Evolutionary conservation across 1,284 basidiomycete species (phyloP), one percentile per base, ranked within the genome.

Genomic region (Neolentinus lepideus): DNA sequence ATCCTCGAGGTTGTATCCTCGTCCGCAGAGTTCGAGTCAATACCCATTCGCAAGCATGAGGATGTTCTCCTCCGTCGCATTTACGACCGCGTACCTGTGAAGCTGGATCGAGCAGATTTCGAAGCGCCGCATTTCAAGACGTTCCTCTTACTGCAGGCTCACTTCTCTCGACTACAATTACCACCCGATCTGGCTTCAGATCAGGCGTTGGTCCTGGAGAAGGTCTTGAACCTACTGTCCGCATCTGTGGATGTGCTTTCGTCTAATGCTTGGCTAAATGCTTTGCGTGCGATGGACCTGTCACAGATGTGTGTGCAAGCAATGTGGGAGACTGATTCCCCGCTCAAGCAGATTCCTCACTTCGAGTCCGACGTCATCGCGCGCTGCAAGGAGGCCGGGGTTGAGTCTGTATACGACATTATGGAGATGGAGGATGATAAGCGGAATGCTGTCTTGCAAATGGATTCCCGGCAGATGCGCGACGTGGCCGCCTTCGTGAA

Each of bases 291-390:
- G 0, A 99, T 99, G 97, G 97, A 99, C 73, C 70, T 99, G 57
- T 92, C 90, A n/a, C 97, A 99, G 73, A 99, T 99, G 96, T 94
- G 92, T 69, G 94, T 98, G 1, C 97, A 99, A 71, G 95, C 92
- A 0, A 88, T 96, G 68, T 98, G 96, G 96, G 95, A 99, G 66
- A 89, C 88, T 29, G 97, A 98, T 69, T 93, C 90, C 48, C 92
- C 94, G 0, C 71, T 98, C 66, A 92, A 91, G 67, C 96, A 99
- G 69, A 90, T 99, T 50, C 97, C 97, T 10, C 93, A 97, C 71
- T 99, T 98, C 71, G 92, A 95, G 60, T 71, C 81, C 9, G 90
- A 94, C 50, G 90, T 92, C 31, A 77, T 99, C 64, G 83, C 87
- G 65, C 82, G 95, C 19, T 98, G 94, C 76, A 89, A 90, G 66